phyloP scores from a whole-genome alignment of 2,329 filamentous ascomycete species.

The Aspergillus tubingensis region DNA sequence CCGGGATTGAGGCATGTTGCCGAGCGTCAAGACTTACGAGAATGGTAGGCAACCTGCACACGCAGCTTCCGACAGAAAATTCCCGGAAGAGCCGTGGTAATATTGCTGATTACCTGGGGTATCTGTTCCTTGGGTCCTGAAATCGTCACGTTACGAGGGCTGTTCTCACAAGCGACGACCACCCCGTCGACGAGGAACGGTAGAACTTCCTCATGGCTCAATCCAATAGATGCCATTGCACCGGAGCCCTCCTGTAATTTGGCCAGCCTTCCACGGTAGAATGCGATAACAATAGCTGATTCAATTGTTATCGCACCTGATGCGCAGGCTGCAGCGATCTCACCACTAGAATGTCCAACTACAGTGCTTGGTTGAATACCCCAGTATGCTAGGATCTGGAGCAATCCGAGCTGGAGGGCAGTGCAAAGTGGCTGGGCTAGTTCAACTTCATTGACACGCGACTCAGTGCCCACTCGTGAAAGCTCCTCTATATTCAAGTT shows the following conservation, averaged over 20 bases:
- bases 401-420: conserved; percentile 33
- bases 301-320: conserved; percentile 22
- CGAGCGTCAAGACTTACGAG: not conserved
- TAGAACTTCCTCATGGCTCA: conserved; percentile 10
- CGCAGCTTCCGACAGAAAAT: conserved; percentile 11
- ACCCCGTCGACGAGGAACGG: conserved; percentile 13
- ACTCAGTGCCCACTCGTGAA: not conserved
- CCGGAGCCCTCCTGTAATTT: conserved; percentile 6
- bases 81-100: conserved; percentile 10
- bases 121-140: conserved; percentile 16
- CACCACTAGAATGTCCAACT: conserved; percentile 34
- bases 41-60: conserved; percentile 23
- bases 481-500: conserved; percentile 13
- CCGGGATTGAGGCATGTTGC: too few relatives aligned
- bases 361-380: conserved; percentile 28
- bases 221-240: conserved; percentile 28
- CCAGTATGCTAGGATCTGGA: conserved; percentile 31
- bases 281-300: conserved; percentile 23
- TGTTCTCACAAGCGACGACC: conserved; percentile 21
- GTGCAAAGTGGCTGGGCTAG: conserved; percentile 35
- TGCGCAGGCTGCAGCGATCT: conserved; percentile 46
- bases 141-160: conserved; percentile 16
- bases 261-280: conserved; percentile 22
- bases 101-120: not conserved
- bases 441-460: conserved; percentile 27